Evolutionary conservation across 345 rosid genomes (phyloP).

Genomic region (Gossypium anomalum): DNA sequence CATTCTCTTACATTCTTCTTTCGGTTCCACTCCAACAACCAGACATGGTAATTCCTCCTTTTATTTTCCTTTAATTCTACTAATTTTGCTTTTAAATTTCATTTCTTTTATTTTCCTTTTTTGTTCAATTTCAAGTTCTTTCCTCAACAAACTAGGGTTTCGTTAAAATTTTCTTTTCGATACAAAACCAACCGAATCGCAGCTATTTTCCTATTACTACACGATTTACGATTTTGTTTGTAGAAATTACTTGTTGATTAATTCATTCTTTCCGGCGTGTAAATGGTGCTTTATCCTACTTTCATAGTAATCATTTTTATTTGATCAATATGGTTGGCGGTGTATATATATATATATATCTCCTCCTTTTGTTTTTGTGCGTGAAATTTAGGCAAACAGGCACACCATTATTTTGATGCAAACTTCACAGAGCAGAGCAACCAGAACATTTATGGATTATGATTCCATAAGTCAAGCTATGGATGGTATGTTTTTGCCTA

Average conservation of each 20-base stretch:
- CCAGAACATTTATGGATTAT: conserved; percentile 93
- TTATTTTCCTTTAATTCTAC: background rate
- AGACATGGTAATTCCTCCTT: background rate
- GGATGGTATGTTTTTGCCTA: conserved; percentile 56
- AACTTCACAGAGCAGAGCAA: conserved; percentile 65
- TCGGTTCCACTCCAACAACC: background rate
- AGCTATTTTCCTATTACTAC: background rate
- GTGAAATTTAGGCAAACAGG: conserved; percentile 58
- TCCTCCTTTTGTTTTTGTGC: background rate
- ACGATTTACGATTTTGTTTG: background rate
- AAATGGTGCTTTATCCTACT: background rate
- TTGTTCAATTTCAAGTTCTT: background rate
- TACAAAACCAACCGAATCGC: background rate
- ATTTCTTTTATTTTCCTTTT: background rate
- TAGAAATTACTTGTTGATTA: background rate
- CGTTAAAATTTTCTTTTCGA: background rate
- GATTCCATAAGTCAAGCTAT: conserved; percentile 86
- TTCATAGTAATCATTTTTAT: background rate
- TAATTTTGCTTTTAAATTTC: background rate
- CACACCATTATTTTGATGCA: conserved; percentile 96
- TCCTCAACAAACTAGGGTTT: background rate
- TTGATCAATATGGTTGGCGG: background rate
- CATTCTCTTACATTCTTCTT: background rate
- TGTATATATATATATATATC: background rate
- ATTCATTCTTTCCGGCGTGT: background rate